Conservation (phyloP, 805 yeast species). For the Yarrowia porcina region DNA sequence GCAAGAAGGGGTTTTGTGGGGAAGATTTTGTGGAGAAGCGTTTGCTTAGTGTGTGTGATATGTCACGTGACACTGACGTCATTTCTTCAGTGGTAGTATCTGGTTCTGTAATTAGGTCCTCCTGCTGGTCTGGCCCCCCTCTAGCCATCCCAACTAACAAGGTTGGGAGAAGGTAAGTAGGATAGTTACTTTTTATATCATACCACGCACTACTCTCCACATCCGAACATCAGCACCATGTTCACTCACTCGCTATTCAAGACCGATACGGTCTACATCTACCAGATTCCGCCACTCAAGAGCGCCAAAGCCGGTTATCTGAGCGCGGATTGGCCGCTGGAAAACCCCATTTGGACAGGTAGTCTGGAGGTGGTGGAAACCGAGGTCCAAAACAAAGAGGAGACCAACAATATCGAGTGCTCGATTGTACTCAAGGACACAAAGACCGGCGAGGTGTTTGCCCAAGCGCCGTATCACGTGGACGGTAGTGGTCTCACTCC, state of each 20-base stretch:
- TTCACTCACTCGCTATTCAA: conserved; percentile 28
- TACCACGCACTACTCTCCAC: not conserved
- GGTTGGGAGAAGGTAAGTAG: not conserved
- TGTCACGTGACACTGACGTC: not conserved
- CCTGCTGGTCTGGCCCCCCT: no score
- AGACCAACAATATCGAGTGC: conserved; percentile 30
- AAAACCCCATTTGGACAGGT: conserved; percentile 41
- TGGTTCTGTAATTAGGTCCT: no score
- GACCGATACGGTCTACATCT: conserved; percentile 33
- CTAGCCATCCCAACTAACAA: not conserved
- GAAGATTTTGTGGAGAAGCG: no score
- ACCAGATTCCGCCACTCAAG: conserved; percentile 36
- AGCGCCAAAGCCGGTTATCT: conserved; percentile 32
- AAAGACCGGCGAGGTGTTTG: conserved; percentile 39
- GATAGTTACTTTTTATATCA: not conserved
- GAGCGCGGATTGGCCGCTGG: conserved; percentile 39
- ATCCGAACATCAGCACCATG: not conserved
- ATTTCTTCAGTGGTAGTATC: no score
- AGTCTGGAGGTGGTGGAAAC: conserved; percentile 36
- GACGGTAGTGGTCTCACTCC: conserved; percentile 38
- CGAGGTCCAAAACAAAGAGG: conserved; percentile 21
- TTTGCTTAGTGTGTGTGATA: not conserved
- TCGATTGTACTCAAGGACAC: conserved; percentile 37
- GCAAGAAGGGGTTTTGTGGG: not conserved
- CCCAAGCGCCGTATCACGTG: conserved; percentile 38